A percentile compares a stretch with the other conserved stretches of the same genome.
Evolutionary conservation across 345 rosid genomes (phyloP).

Genomic region (Populus alba): DNA sequence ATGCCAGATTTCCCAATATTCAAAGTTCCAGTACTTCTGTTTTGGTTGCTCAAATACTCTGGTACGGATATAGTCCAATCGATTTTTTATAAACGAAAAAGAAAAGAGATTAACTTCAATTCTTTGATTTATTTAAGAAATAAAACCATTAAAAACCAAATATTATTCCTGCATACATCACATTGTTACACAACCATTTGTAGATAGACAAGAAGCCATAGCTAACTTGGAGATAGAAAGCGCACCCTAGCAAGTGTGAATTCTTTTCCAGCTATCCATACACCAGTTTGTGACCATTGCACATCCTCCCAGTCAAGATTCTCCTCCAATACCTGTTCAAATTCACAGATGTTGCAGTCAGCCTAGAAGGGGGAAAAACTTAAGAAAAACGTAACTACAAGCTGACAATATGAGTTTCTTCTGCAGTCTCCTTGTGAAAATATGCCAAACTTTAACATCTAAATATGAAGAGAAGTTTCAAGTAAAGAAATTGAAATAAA

Average conservation of each 20-base stretch:
- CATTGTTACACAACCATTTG: not conserved
- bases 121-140: not conserved
- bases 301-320: conserved; percentile 97
- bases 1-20: too few relatives aligned
- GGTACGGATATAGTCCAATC: not conserved
- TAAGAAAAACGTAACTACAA: not conserved
- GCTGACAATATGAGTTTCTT: not conserved
- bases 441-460: not conserved
- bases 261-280: conserved; percentile 91
- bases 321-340: conserved; percentile 72
- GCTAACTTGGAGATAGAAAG: conserved; percentile 49
- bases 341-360: not conserved
- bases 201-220: not conserved
- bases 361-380: not conserved
- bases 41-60: too few relatives aligned
- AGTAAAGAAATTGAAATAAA: conserved; percentile 4
- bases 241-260: conserved; percentile 86
- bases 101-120: not conserved
- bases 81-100: not conserved
- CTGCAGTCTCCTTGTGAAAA: not conserved
- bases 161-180: not conserved
- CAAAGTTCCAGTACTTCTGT: too few relatives aligned
- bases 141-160: not conserved
- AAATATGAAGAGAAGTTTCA: not conserved
- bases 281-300: conserved; percentile 99